These are phyloP conservation scores for Crithidia expoeki DNA, from an alignment of 208 protist species.

Conservation along the genomic window DNA sequence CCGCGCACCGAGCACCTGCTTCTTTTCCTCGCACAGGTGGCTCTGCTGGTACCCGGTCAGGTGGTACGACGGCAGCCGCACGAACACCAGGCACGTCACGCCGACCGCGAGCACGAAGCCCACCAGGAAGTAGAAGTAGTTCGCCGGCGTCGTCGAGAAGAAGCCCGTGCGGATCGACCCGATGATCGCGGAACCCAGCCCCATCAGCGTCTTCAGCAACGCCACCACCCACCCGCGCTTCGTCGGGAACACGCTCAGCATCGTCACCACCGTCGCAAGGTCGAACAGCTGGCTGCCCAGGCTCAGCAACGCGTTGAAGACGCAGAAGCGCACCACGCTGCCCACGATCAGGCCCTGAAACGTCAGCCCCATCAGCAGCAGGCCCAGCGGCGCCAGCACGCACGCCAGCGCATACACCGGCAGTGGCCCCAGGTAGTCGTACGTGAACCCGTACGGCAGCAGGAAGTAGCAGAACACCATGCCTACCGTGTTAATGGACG, in stretches of 20 bases:
- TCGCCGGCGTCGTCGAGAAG: slow-evolving; percentile 38
- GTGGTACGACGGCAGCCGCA: slow-evolving; percentile 64
- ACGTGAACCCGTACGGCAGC: slow-evolving; percentile 53
- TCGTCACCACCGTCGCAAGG: slow-evolving; percentile 39
- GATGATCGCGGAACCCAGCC: slow-evolving; percentile 57
- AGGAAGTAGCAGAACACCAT: slow-evolving; percentile 39
- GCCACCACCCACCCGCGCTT: slow-evolving; percentile 48
- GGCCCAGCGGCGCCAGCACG: slow-evolving; percentile 33
- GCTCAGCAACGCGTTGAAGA: slow-evolving; percentile 39
- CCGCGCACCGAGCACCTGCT: slow-evolving; percentile 30
- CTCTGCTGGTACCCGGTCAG: slow-evolving; percentile 45
- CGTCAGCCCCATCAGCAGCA: slow-evolving; percentile 43
- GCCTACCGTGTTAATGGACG: slow-evolving; percentile 52
- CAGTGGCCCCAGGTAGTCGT: slow-evolving; percentile 53
- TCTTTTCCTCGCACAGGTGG: slow-evolving; percentile 41
- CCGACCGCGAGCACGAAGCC: slow-evolving; percentile 32
- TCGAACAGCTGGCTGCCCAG: slow-evolving; percentile 47
- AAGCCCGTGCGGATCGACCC: slow-evolving; percentile 39
- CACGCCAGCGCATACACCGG: slow-evolving; percentile 37
- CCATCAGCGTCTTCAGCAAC: slow-evolving; percentile 66
- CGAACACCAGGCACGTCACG: slow-evolving; percentile 34
- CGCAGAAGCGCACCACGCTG: slow-evolving; percentile 31
- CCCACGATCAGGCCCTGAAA: slow-evolving; percentile 46
- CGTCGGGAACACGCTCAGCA: slow-evolving; percentile 57
- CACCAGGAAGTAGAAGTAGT: slow-evolving; percentile 43